Conservation (phyloP, 306 rosid species). For the Canavalia ensiformis region DNA sequence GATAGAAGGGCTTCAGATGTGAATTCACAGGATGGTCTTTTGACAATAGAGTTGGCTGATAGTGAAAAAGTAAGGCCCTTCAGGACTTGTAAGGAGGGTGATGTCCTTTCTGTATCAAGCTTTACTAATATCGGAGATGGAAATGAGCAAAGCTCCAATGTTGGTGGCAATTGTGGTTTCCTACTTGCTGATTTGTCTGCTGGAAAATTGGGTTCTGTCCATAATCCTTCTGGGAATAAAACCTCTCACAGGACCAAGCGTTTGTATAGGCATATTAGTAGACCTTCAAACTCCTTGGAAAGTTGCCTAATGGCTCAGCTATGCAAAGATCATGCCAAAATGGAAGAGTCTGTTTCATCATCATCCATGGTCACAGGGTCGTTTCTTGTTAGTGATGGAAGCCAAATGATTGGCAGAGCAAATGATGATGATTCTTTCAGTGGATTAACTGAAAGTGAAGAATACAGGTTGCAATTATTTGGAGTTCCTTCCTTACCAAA, state of each 20-base stretch:
- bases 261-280: constrained; percentile 45
- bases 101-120: constrained; percentile 54
- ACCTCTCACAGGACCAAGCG: constrained; percentile 54
- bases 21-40: constrained; percentile 47
- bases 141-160: constrained; percentile 42
- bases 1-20: constrained; percentile 53
- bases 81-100: constrained; percentile 36
- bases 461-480: constrained; percentile 39
- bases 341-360: constrained; percentile 55
- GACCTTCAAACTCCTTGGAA: constrained; percentile 71
- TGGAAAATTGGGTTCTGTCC: constrained; percentile 50
- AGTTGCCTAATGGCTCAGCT: constrained; percentile 87
- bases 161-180: constrained; percentile 45
- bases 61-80: constrained; percentile 43
- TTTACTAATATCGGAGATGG: constrained; percentile 47
- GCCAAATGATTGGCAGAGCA: constrained; percentile 53
- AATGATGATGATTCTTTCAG: constrained; percentile 43
- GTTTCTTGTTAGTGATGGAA: constrained; percentile 63
- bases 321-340: constrained; percentile 60
- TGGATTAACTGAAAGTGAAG: constrained; percentile 46
- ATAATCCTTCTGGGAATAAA: constrained; percentile 51
- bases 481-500: constrained; percentile 59
- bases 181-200: constrained; percentile 37
- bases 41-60: constrained; percentile 43
- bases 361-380: constrained; percentile 56